Percentiles rank a stretch among this genome's conserved stretches.
These are phyloP conservation scores for Phytophthora meadii DNA, from an alignment of 352 stramenopile genomes.

Conservation along the genomic window DNA sequence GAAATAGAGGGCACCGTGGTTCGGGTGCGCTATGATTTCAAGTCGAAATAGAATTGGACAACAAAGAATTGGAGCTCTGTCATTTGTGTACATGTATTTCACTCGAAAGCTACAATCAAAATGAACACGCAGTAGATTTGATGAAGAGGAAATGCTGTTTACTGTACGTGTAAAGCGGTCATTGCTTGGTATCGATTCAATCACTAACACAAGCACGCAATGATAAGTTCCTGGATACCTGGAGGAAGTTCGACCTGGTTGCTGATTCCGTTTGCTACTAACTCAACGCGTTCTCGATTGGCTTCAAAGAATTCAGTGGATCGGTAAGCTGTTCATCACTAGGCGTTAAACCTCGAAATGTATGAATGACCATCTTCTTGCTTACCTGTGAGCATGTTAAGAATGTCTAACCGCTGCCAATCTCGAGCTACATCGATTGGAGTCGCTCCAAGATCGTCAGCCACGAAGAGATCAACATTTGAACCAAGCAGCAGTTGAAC, in stretches of 20 bases:
- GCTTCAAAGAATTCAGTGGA: conserved; percentile 17
- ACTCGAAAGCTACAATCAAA: too few species aligned
- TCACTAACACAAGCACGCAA: conserved; percentile 17
- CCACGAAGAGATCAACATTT: conserved; percentile 45
- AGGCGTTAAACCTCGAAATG: background rate
- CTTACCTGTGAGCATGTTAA: conserved; percentile 53
- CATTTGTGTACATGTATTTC: background rate
- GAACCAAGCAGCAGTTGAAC: conserved; percentile 49
- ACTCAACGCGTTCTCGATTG: conserved; percentile 34
- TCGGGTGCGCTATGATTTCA: conserved; percentile 47
- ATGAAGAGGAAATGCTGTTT: background rate
- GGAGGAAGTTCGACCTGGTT: conserved; percentile 31
- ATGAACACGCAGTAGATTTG: conserved; percentile 10
- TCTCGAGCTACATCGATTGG: conserved; percentile 63
- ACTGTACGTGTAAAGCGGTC: too few species aligned
- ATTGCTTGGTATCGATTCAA: too few species aligned
- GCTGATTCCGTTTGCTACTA: conserved; percentile 15
- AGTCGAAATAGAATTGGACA: too few species aligned
- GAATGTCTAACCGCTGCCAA: conserved; percentile 64
- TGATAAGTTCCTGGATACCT: conserved; percentile 25
- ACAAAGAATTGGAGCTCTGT: conserved; percentile 25
- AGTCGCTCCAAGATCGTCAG: conserved; percentile 56
- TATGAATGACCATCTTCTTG: background rate
- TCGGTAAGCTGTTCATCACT: conserved; percentile 24
- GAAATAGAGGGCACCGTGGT: conserved; percentile 75